Percentiles rank a stretch among this genome's conserved stretches.
phyloP scores from a whole-genome alignment of 768 basidiomycete species.

The Tricholoma saponaceum region DNA sequence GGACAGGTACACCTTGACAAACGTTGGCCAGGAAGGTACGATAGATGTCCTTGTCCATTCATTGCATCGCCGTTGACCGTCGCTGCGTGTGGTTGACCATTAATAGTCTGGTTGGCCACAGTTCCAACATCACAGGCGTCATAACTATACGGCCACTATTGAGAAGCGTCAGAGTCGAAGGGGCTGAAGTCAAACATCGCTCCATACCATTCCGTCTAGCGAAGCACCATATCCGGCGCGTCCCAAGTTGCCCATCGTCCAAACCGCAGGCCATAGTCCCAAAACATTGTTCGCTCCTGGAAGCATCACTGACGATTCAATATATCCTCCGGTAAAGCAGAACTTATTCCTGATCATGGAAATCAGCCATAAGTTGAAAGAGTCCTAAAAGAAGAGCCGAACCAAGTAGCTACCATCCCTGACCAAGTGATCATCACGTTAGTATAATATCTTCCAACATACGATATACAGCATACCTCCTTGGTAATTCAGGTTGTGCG shows the following conservation, averaged over 20 bases:
- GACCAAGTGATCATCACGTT: constrained; percentile 10
- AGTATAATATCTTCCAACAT: constrained; percentile 16
- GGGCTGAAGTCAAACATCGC: background rate
- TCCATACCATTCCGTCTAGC: constrained; percentile 69
- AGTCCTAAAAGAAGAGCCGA: constrained; percentile 1
- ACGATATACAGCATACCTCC: constrained; percentile 44
- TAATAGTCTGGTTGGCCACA: constrained; percentile 72
- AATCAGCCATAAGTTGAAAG: constrained; percentile 28
- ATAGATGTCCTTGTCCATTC: constrained; percentile 41
- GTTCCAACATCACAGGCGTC: constrained; percentile 86
- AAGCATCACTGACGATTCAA: constrained; percentile 60
- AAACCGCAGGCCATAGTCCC: constrained; percentile 76
- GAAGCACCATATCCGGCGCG: constrained; percentile 85
- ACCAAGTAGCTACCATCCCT: constrained; percentile 47
- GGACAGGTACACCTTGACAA: constrained; percentile 84
- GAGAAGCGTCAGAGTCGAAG: constrained; percentile 1
- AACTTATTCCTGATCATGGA: constrained; percentile 68
- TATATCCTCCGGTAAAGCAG: constrained; percentile 81
- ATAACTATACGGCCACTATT: constrained; percentile 80
- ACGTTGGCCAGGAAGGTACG: constrained; percentile 77
- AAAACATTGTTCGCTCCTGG: constrained; percentile 65
- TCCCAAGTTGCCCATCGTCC: constrained; percentile 69
- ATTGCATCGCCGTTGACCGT: constrained; percentile 52
- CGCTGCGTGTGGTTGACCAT: constrained; percentile 63
- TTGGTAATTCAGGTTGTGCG: constrained; percentile 68